phyloP scores from a whole-genome alignment of 805 yeast species.

The Lipomyces starkeyi region DNA sequence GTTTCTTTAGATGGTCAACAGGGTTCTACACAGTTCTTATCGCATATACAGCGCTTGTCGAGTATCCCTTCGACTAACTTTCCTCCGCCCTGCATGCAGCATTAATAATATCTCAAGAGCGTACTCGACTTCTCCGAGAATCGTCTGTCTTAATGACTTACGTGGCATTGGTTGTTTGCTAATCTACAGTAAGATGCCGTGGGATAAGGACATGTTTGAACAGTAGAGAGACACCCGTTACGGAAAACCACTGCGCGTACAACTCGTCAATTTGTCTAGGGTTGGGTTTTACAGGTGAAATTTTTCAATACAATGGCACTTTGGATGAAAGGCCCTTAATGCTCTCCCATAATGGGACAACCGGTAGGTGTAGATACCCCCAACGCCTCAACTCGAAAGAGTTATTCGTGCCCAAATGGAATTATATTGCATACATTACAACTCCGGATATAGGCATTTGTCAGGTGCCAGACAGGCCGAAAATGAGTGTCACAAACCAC shows the following conservation, averaged over 20 bases:
- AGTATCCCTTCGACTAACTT: too few relatives aligned
- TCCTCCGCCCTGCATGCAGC: not conserved
- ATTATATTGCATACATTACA: too few relatives aligned
- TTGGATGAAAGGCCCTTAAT: constrained; percentile 5
- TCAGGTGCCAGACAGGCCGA: too few relatives aligned
- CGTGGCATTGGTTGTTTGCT: constrained; percentile 5
- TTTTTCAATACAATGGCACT: not conserved
- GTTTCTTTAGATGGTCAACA: too few relatives aligned
- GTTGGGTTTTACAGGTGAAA: not conserved
- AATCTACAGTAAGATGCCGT: not conserved
- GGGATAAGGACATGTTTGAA: constrained; percentile 7
- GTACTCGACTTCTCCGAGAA: constrained; percentile 1
- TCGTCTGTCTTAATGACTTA: constrained; percentile 3
- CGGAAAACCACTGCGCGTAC: constrained; percentile 2
- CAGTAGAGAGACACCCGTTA: constrained; percentile 5
- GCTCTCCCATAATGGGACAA: too few relatives aligned
- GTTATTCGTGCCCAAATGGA: too few relatives aligned
- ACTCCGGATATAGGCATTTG: too few relatives aligned
- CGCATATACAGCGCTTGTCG: too few relatives aligned
- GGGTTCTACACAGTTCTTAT: too few relatives aligned
- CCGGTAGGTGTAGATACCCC: too few relatives aligned
- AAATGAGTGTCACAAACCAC: too few relatives aligned
- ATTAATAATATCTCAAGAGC: not conserved
- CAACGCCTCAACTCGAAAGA: too few relatives aligned
- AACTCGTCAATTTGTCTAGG: not conserved